A percentile compares a stretch with the other conserved stretches of the same genome.
Conservation (phyloP, 176 grass and related monocot genomes). For the Oryza glumipatula region DNA sequence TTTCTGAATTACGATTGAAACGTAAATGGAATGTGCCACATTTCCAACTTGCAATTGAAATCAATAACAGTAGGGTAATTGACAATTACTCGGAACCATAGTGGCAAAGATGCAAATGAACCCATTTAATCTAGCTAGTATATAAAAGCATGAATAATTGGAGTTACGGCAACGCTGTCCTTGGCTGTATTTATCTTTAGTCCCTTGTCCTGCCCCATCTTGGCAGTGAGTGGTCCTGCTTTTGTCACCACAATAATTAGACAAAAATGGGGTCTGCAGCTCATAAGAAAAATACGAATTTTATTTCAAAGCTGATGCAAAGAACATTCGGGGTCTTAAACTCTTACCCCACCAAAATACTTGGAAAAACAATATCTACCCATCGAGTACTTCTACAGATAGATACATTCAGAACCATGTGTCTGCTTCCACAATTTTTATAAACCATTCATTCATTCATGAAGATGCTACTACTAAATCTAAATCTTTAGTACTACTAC, state of each 20-base stretch:
- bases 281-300: neutral
- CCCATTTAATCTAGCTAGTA: neutral
- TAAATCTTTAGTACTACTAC: no score
- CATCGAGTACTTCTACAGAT: neutral
- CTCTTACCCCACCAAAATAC: neutral
- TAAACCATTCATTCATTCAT: neutral
- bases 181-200: conserved; percentile 18
- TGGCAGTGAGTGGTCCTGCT: conserved; percentile 41
- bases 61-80: neutral
- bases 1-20: no score
- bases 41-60: neutral
- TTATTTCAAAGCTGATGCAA: conserved; percentile 10
- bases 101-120: neutral
- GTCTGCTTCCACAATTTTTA: no score
- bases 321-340: neutral
- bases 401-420: neutral
- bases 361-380: neutral
- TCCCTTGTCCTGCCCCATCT: conserved; percentile 34
- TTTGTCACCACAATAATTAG: conserved; percentile 22
- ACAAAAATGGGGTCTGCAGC: neutral
- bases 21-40: no score
- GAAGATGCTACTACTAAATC: neutral
- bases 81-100: neutral
- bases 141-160: conserved; percentile 35
- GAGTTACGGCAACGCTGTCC: conserved; percentile 26